These are phyloP conservation scores for Coniochaeta hoffmannii DNA, from an alignment of 2,329 filamentous ascomycete genomes.

Conservation along the genomic window DNA sequence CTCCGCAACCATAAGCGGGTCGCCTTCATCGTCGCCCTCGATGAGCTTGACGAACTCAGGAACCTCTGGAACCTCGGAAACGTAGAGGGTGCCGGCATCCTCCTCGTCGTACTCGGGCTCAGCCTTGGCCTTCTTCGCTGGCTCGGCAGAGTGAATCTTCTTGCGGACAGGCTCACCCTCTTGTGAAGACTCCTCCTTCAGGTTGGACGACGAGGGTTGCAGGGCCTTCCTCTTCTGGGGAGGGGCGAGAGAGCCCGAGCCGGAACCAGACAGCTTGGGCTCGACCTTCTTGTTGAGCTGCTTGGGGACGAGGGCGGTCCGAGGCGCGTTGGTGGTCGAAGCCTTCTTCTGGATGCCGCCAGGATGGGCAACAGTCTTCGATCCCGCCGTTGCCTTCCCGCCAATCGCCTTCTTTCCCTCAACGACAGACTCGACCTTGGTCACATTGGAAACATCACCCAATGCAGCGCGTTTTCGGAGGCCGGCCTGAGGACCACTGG, in stretches of 20 bases:
- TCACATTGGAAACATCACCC: slow-evolving; percentile 92
- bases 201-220: slow-evolving; percentile 42
- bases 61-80: slow-evolving; percentile 19
- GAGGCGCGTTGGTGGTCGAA: slow-evolving; percentile 46
- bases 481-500: slow-evolving; percentile 39
- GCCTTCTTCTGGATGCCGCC: slow-evolving; percentile 80
- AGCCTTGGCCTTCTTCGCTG: slow-evolving; percentile 37
- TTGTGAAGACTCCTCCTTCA: slow-evolving; percentile 51
- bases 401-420: slow-evolving; percentile 68
- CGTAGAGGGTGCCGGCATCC: slow-evolving; percentile 17
- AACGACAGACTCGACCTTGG: slow-evolving; percentile 58
- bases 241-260: slow-evolving; percentile 56
- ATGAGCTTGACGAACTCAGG: slow-evolving; percentile 51
- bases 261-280: slow-evolving; percentile 49
- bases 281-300: slow-evolving; percentile 54
- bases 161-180: slow-evolving; percentile 64
- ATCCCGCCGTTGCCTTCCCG: slow-evolving; percentile 61
- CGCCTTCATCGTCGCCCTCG: slow-evolving; percentile 81
- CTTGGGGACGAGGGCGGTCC: slow-evolving; percentile 42
- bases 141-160: slow-evolving; percentile 49
- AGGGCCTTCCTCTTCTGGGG: slow-evolving; percentile 60
- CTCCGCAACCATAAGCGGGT: slow-evolving; percentile 96
- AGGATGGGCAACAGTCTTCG: slow-evolving; percentile 76
- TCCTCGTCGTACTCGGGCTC: slow-evolving; percentile 17
- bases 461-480: slow-evolving; percentile 74